Evolutionary conservation across 2,329 filamentous ascomycete species (phyloP).

Genomic region (Aspergillus sp.): DNA sequence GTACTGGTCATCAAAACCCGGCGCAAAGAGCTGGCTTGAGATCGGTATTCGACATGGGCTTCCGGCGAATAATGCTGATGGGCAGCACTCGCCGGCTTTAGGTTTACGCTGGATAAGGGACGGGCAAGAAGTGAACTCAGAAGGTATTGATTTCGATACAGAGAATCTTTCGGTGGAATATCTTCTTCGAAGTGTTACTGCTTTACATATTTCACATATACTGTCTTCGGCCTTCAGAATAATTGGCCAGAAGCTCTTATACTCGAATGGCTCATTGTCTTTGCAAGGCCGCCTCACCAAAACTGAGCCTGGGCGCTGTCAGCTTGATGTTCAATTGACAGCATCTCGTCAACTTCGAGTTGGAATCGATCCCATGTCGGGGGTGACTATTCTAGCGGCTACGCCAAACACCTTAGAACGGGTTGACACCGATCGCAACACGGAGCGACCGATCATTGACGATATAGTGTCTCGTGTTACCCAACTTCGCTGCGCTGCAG

Average conservation of each 20-base stretch:
- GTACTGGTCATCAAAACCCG: constrained; percentile 76
- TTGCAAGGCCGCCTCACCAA: constrained; percentile 59
- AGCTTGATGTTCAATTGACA: constrained; percentile 68
- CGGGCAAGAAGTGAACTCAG: constrained; percentile 69
- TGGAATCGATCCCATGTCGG: constrained; percentile 74
- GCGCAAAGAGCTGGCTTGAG: constrained; percentile 85
- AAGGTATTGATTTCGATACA: constrained; percentile 66
- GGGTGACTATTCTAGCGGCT: constrained; percentile 70
- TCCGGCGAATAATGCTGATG: constrained; percentile 14
- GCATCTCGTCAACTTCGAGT: constrained; percentile 60
- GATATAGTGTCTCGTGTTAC: constrained; percentile 40
- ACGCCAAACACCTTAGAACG: constrained; percentile 56
- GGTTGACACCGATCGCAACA: constrained; percentile 66
- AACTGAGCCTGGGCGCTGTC: constrained; percentile 65
- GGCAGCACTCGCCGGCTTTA: constrained; percentile 30
- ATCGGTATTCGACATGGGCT: constrained; percentile 62
- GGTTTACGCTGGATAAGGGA: constrained; percentile 77
- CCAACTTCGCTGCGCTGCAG: constrained; percentile 39
- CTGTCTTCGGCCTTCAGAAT: constrained; percentile 65
- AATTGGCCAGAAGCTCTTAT: constrained; percentile 61
- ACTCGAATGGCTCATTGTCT: constrained; percentile 58
- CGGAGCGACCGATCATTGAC: constrained; percentile 43
- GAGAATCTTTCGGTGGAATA: constrained; percentile 69
- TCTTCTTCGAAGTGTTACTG: constrained; percentile 72
- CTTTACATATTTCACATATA: constrained; percentile 70